These are phyloP conservation scores for Apophysomyces sp. DNA, from an alignment of 371 early-diverging fungal species.

Conservation along the genomic window DNA sequence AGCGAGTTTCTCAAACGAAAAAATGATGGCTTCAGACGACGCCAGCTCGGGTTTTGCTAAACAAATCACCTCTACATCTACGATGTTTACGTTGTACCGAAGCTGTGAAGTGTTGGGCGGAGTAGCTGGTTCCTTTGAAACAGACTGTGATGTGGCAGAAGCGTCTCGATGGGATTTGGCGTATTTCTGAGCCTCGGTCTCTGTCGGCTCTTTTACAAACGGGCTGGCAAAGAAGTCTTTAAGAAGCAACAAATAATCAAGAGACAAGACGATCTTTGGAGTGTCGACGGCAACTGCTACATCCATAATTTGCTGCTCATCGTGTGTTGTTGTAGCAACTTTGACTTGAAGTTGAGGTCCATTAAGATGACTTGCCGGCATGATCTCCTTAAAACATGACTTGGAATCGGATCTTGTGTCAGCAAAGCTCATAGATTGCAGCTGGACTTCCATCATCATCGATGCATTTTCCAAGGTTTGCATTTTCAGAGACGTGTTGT, in stretches of 20 bases:
- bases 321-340: conserved; percentile 18
- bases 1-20: conserved; percentile 75
- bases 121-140: background rate
- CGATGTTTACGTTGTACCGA: conserved; percentile 70
- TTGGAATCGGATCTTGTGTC: conserved; percentile 78
- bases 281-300: conserved; percentile 77
- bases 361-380: conserved; percentile 62
- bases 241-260: conserved; percentile 80
- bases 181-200: conserved; percentile 43
- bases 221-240: conserved; percentile 72
- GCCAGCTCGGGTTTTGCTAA: conserved; percentile 71
- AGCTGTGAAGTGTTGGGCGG: background rate
- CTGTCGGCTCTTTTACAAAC: conserved; percentile 23
- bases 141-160: background rate
- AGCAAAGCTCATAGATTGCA: conserved; percentile 71
- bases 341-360: conserved; percentile 73
- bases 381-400: conserved; percentile 84
- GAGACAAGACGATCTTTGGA: conserved; percentile 77
- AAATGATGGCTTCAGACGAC: conserved; percentile 86
- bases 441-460: conserved; percentile 71
- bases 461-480: conserved; percentile 61
- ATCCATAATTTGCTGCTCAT: conserved; percentile 28
- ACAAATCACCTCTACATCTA: conserved; percentile 82
- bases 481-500: conserved; percentile 61
- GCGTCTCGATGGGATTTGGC: conserved; percentile 31